Percentiles rank a stretch among this genome's conserved stretches.
Evolutionary conservation across 129 eudicot genomes (phyloP).

Genomic region (Scalesia atractyloides): DNA sequence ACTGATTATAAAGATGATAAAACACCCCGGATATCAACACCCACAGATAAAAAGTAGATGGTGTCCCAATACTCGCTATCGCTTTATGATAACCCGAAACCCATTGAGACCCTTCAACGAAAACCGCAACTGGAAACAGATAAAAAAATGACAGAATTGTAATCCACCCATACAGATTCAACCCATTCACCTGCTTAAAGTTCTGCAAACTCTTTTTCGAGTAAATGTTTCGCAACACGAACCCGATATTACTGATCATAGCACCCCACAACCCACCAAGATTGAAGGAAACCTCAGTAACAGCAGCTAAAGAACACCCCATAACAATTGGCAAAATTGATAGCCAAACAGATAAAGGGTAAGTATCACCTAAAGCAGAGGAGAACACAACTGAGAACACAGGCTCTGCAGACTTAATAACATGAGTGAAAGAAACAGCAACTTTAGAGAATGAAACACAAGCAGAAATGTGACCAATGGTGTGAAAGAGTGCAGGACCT

Average conservation of each 20-base stretch:
- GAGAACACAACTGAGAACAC: slow-evolving; percentile 87
- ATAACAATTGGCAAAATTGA: slow-evolving; percentile 86
- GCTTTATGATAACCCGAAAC: slow-evolving; percentile 89
- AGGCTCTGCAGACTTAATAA: slow-evolving; percentile 93
- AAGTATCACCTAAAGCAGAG: slow-evolving; percentile 69
- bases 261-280: slow-evolving; percentile 93
- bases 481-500: slow-evolving; percentile 96
- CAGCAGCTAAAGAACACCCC: slow-evolving; percentile 95
- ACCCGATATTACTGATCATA: slow-evolving; percentile 93
- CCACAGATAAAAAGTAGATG: slow-evolving; percentile 82
- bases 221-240: slow-evolving; percentile 84
- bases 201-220: slow-evolving; percentile 86
- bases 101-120: slow-evolving; percentile 97
- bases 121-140: slow-evolving; percentile 84
- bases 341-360: slow-evolving; percentile 81
- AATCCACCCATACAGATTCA: slow-evolving; percentile 93
- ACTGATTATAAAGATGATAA: slow-evolving; percentile 91
- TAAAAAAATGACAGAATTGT: slow-evolving; percentile 72
- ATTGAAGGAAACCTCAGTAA: slow-evolving; percentile 96
- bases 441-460: slow-evolving; percentile 98
- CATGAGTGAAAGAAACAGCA: slow-evolving; percentile 98
- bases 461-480: slow-evolving; percentile 95
- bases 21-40: slow-evolving; percentile 86
- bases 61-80: slow-evolving; percentile 59
- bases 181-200: slow-evolving; percentile 91